phyloP scores from a whole-genome alignment of 352 stramenopile species.

The Thalassiosira sp. region DNA sequence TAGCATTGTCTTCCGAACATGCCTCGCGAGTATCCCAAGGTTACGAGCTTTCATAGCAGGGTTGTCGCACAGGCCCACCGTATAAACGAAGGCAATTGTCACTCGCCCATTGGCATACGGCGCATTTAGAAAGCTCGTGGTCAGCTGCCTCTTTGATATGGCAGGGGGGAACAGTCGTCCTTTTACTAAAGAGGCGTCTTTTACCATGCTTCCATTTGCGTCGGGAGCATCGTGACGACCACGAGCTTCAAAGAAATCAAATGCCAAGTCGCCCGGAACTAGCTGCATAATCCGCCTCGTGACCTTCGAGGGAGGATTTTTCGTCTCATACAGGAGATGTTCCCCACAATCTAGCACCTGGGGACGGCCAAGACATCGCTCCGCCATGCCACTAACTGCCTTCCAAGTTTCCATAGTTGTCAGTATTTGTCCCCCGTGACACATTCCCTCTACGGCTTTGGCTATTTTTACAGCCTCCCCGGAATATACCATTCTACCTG shows the following conservation, averaged over 20 bases:
- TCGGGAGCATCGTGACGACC: constrained; percentile 33
- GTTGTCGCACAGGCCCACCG: too few species aligned
- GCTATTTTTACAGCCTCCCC: constrained; percentile 44
- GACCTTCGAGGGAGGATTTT: constrained; percentile 34
- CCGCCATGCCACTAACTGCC: constrained; percentile 38
- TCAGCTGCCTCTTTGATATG: constrained; percentile 43
- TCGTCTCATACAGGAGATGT: constrained; percentile 41
- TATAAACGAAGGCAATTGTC: constrained; percentile 55
- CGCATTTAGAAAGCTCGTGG: constrained; percentile 49
- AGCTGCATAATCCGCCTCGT: constrained; percentile 47
- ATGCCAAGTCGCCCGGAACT: constrained; percentile 41
- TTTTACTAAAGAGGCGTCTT: constrained; percentile 13
- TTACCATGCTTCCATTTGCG: constrained; percentile 14
- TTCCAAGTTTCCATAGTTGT: constrained; percentile 51
- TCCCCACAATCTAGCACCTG: constrained; percentile 53
- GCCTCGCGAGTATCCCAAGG: too few species aligned
- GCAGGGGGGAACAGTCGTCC: constrained; percentile 42
- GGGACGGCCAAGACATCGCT: constrained; percentile 45
- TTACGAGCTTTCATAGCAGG: too few species aligned
- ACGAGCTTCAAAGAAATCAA: constrained; percentile 47
- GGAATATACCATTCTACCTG: constrained; percentile 35
- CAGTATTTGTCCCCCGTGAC: constrained; percentile 55
- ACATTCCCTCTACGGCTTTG: constrained; percentile 49
- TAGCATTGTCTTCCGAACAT: too few species aligned
- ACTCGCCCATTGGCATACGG: constrained; percentile 39